Evolutionary conservation across 768 basidiomycete species (phyloP), one percentile per base, ranked within the genome.

Genomic region (Trametes villosa): DNA sequence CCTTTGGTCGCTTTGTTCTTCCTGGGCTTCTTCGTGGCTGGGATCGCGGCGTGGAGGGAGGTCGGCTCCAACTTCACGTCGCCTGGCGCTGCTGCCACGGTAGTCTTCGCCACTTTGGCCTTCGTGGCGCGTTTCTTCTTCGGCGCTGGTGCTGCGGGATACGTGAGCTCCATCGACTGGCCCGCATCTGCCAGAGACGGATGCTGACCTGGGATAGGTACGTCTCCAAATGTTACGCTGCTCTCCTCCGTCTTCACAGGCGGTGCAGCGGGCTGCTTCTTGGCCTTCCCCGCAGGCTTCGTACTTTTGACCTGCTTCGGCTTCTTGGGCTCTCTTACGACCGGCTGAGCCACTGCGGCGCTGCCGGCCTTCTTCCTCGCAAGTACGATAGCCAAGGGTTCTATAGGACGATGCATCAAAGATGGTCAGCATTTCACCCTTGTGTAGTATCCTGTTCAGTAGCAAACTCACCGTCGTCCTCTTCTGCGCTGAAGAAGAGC

Each of bases 381-480:
- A 8, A 59, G n/a, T 6, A 59, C 57, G 41, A 59, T 36, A 5
- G 31, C 33, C 1, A 59, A 41, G 9, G 57, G 57, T 33, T 59
- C 57, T 59, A 22, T 9, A 45, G 15, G n/a, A 30, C 33, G 4
- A 24, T n/a, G 8, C 30, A 9, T 1, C 30, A 8, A 33, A 18
- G 13, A 17, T 17, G 40, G 5, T 50, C 31, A 22, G 31, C n/a
- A 7, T 15, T 4, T 24, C n/a, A 24, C 17, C 4, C 8, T 51
- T 15, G 20, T 17, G 9, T 1, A 8, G 18, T 11, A 51, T 38
- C n/a, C 5, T n/a, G 24, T 11, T n/a, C 33, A 13, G n/a, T n/a
- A n/a, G n/a, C 3, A 26, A 13, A 44, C 57, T 22, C 24, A 59
- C 57, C 49, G 22, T 59, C 57, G 41, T 59, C 57, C 30, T 59